Evolutionary conservation across 495 filamentous ascomycete species (phyloP).

Genomic region (Parathielavia hyrcaniae): DNA sequence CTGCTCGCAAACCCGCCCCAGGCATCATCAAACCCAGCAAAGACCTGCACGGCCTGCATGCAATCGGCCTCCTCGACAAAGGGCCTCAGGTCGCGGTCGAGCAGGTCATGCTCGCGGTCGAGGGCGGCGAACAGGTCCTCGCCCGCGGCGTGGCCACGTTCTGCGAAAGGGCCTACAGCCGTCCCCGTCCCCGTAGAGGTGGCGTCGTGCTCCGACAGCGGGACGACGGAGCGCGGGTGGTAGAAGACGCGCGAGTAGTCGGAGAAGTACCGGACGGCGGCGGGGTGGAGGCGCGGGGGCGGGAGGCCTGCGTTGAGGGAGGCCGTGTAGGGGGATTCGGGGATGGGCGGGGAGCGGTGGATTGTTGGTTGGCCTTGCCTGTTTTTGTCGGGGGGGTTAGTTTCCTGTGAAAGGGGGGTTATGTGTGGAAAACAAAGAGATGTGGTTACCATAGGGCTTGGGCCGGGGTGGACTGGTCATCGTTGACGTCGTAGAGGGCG

Average conservation of each 20-base stretch:
- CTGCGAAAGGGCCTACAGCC: slow-evolving; percentile 56
- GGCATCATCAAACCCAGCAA: slow-evolving; percentile 75
- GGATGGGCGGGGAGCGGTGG: slow-evolving; percentile 60
- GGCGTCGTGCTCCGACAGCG: slow-evolving; percentile 81
- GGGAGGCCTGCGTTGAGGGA: slow-evolving; percentile 63
- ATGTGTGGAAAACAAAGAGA: background rate
- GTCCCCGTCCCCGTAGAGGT: too few relatives aligned
- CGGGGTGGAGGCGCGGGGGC: slow-evolving; percentile 57
- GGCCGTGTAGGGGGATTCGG: slow-evolving; percentile 65
- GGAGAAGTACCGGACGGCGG: slow-evolving; percentile 85
- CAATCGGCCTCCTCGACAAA: slow-evolving; percentile 93
- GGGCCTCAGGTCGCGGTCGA: slow-evolving; percentile 79
- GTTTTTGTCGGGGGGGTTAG: background rate
- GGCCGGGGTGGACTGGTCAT: slow-evolving; percentile 37
- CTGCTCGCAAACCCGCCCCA: slow-evolving; percentile 83
- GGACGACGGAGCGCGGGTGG: slow-evolving; percentile 82
- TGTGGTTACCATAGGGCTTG: slow-evolving; percentile 54
- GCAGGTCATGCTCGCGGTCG: slow-evolving; percentile 77
- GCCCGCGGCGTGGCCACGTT: slow-evolving; percentile 69
- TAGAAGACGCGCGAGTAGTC: slow-evolving; percentile 89
- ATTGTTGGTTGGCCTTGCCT: slow-evolving; percentile 68
- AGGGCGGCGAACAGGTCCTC: slow-evolving; percentile 75
- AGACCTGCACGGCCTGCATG: slow-evolving; percentile 79
- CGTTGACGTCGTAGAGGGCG: slow-evolving; percentile 71
- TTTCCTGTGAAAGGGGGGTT: background rate